Conservation (phyloP, 192 early-diverging fungal genomes). For the Coemansia sp. region DNA sequence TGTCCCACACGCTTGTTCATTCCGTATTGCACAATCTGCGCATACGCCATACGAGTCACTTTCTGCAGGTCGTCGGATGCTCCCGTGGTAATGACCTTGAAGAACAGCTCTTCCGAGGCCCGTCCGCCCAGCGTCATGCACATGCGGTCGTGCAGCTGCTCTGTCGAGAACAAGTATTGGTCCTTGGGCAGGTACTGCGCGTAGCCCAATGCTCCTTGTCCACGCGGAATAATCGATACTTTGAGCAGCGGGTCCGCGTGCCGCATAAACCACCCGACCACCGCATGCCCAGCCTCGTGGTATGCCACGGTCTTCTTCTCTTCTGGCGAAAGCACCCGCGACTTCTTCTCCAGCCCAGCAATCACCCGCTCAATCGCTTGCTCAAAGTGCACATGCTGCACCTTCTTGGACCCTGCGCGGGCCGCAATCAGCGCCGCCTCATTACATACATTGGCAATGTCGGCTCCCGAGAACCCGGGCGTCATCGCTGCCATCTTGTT, state of each 20-base stretch:
- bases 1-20: slow-evolving; percentile 90
- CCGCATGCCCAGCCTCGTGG: slow-evolving; percentile 99
- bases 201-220: slow-evolving; percentile 92
- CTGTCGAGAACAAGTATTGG: slow-evolving; percentile 90
- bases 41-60: slow-evolving; percentile 96
- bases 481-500: slow-evolving; percentile 92
- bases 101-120: slow-evolving; percentile 90
- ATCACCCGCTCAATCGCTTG: slow-evolving; percentile 97
- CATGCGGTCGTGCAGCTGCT: slow-evolving; percentile 88
- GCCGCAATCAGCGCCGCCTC: slow-evolving; percentile 98
- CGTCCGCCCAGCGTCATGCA: slow-evolving; percentile 86
- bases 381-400: slow-evolving; percentile 90
- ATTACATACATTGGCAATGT: slow-evolving; percentile 98
- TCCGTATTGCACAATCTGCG: slow-evolving; percentile 90
- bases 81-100: slow-evolving; percentile 90
- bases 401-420: slow-evolving; percentile 71
- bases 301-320: slow-evolving; percentile 99
- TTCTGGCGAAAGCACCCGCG: slow-evolving; percentile 86
- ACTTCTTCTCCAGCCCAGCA: slow-evolving; percentile 97
- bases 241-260: slow-evolving; percentile 95
- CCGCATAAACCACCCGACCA: slow-evolving; percentile 96
- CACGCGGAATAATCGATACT: slow-evolving; percentile 98
- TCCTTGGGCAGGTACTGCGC: slow-evolving; percentile 99
- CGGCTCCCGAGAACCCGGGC: slow-evolving; percentile 97
- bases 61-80: slow-evolving; percentile 97